phyloP scores from a whole-genome alignment of 495 filamentous ascomycete species.

The Aspergillus cristatus region DNA sequence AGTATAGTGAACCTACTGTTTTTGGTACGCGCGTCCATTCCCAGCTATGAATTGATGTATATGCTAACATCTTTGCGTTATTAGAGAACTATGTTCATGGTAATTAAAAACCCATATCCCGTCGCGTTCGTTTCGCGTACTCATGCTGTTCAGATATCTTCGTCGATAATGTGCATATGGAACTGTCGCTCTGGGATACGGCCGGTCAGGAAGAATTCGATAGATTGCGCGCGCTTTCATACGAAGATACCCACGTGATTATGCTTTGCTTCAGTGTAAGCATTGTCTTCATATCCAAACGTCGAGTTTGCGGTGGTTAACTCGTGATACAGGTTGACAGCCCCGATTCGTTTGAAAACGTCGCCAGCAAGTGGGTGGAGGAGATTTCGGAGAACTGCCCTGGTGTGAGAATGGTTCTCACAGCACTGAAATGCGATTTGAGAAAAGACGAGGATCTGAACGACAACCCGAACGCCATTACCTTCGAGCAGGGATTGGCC shows the following conservation, averaged over 20 bases:
- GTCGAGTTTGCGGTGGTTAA: background rate
- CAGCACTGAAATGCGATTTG: slow-evolving; percentile 94
- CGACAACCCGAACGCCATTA: slow-evolving; percentile 59
- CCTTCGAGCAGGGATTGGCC: slow-evolving; percentile 85
- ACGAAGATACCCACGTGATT: slow-evolving; percentile 95
- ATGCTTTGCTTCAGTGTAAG: slow-evolving; percentile 93
- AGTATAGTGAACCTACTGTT: slow-evolving; percentile 76
- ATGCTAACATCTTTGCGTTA: slow-evolving; percentile 18
- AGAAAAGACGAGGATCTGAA: slow-evolving; percentile 59
- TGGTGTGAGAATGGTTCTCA: slow-evolving; percentile 87
- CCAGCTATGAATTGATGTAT: slow-evolving; percentile 2
- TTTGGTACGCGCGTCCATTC: slow-evolving; percentile 50
- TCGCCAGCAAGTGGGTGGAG: slow-evolving; percentile 94
- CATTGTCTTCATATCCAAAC: background rate
- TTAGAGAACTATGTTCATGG: slow-evolving; percentile 97
- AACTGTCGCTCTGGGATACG: slow-evolving; percentile 96
- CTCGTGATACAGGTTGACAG: slow-evolving; percentile 64
- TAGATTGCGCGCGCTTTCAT: slow-evolving; percentile 85
- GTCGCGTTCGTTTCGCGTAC: slow-evolving; percentile 1
- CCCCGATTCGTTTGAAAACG: slow-evolving; percentile 93
- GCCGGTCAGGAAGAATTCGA: slow-evolving; percentile 99
- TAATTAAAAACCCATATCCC: slow-evolving; percentile 27
- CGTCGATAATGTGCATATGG: slow-evolving; percentile 92
- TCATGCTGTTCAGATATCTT: slow-evolving; percentile 61
- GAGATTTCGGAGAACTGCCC: slow-evolving; percentile 98